Percentiles rank a stretch among this genome's conserved stretches.
phyloP scores from a whole-genome alignment of 78 protist genomes.

The Creolimax fragrantissima region DNA sequence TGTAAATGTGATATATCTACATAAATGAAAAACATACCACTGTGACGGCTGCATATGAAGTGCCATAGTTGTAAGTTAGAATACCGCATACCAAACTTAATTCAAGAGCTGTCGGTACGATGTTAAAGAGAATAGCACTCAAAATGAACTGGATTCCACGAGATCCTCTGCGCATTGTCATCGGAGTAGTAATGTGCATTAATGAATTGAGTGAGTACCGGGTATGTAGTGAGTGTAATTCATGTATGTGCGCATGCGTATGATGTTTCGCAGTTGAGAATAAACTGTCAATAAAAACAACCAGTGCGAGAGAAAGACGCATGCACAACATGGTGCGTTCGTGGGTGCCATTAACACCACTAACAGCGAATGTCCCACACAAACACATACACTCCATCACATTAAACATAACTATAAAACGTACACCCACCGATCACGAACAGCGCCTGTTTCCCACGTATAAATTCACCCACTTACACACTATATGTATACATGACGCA shows the following conservation, averaged over 20 bases:
- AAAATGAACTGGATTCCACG: slow-evolving; percentile 58
- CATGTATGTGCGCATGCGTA: neutral
- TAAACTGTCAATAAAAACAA: too few species aligned
- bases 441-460: too few species aligned
- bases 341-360: too few species aligned
- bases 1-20: too few species aligned
- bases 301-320: too few species aligned
- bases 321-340: too few species aligned
- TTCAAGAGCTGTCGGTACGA: slow-evolving; percentile 81
- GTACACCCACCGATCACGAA: too few species aligned
- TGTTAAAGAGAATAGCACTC: slow-evolving; percentile 57
- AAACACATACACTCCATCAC: too few species aligned
- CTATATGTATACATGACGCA: neutral
- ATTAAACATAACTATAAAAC: too few species aligned
- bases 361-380: too few species aligned
- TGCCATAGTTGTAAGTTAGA: slow-evolving; percentile 43
- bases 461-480: too few species aligned
- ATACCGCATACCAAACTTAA: slow-evolving; percentile 62
- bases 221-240: neutral
- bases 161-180: neutral
- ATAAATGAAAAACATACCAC: too few species aligned
- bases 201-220: neutral
- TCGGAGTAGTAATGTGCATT: neutral
- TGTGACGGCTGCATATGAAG: slow-evolving; percentile 42
- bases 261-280: neutral